A percentile compares a stretch with the other conserved stretches of the same genome.
Conservation (phyloP, 2,329 filamentous ascomycete genomes). For the Xylaria sp. region DNA sequence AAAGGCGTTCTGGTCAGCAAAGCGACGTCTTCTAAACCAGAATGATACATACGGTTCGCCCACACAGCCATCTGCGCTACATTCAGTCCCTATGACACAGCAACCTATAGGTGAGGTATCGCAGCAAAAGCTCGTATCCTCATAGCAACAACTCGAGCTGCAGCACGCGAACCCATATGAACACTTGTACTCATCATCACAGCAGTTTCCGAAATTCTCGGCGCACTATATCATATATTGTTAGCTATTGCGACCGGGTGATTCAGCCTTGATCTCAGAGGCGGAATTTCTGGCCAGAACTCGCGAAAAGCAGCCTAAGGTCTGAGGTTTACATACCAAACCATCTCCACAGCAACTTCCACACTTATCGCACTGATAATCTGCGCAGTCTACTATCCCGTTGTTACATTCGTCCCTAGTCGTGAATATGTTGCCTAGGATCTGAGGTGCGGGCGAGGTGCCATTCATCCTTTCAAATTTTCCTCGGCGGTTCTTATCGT, state of each 20-base stretch:
- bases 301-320: no score
- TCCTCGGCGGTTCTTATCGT: slow-evolving; percentile 5
- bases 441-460: background rate
- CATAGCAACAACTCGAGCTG: slow-evolving; percentile 5
- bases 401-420: slow-evolving; percentile 6
- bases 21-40: background rate
- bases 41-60: slow-evolving; percentile 1
- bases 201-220: slow-evolving; percentile 7
- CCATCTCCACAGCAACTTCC: slow-evolving; percentile 13
- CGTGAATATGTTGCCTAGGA: background rate
- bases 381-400: background rate
- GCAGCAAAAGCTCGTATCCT: slow-evolving; percentile 7
- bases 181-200: background rate
- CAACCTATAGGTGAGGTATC: background rate
- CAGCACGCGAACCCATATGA: slow-evolving; percentile 4
- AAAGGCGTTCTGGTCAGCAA: background rate
- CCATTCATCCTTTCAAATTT: background rate
- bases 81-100: slow-evolving; percentile 8
- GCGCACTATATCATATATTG: background rate
- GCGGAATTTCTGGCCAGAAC: no score
- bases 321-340: background rate
- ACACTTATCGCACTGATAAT: background rate
- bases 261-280: no score
- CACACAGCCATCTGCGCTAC: background rate
- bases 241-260: background rate